Evolutionary conservation across 2,329 filamentous ascomycete species (phyloP), one percentile per base, ranked within the genome.

Genomic region (Fusarium protoensiforme): DNA sequence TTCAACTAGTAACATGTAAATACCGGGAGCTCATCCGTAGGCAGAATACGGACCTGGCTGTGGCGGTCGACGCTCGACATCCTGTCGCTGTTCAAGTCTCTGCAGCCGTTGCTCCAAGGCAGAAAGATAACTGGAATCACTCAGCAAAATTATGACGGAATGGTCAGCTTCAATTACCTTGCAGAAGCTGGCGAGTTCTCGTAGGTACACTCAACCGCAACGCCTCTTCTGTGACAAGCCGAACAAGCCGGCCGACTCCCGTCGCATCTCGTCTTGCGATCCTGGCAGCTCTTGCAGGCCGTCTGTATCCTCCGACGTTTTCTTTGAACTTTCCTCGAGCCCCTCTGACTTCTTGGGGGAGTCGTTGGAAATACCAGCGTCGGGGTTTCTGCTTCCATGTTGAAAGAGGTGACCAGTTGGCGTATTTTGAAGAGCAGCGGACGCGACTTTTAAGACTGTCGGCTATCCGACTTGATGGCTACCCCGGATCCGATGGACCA

Each of bases 221-320:
- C 35, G 1, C 61, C 61, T 35, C 57, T 48, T 5, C 29, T 29
- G 5, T 58, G 27, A 36, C 66, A 68, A 13, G 61, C 27, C 31
- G 22, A 39, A 43, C 66, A 68, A 16, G 48, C 56, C 13, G 66
- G 66, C 7, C 56, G 61, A 7, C 24, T 27, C 18, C 62, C 66
- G 14, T 68, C 66, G 20, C 66, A 68, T 10, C 66, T 48, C 18
- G 62, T 60, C 39, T 68, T 68, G 38, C 62, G 62, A 7, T 48
- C 46, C 11, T 57, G 66, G 18, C 66, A 68, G 13, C 31, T 24
- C n/a, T 56, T 38, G 36, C 66, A 68, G 22, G 66, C 62, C 33
- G 35, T 51, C 16, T 46, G 29, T 18, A 65, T 63, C 11, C 56
- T 62, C 5, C 35, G 35, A 9, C 66, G 66, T 18, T 57, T 65